Evolutionary conservation across 306 rosid genomes (phyloP).

Genomic region (Oemleria cerasiformis): DNA sequence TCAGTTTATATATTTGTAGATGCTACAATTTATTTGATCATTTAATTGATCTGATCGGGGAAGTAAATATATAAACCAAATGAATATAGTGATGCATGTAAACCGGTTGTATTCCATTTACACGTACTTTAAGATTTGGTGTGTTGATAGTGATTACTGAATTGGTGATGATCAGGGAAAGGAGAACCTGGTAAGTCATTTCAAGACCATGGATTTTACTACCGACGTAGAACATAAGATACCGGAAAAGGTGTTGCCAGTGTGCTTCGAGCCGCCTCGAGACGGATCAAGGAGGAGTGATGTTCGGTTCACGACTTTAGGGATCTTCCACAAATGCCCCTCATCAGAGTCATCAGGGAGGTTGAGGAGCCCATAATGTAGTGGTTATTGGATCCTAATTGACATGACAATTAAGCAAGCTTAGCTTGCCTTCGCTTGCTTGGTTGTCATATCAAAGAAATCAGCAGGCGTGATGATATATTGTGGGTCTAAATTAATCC

Average conservation of each 20-base stretch:
- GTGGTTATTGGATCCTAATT: not conserved
- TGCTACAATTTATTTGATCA: no score
- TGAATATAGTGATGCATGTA: no score
- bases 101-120: no score
- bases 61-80: no score
- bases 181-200: constrained; percentile 33
- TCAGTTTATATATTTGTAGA: no score
- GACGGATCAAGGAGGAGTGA: constrained; percentile 43
- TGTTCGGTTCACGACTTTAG: not conserved
- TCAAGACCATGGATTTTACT: constrained; percentile 38
- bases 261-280: constrained; percentile 48
- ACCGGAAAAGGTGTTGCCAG: constrained; percentile 41
- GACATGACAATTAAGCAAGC: not conserved
- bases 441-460: not conserved
- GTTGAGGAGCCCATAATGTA: no score
- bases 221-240: no score
- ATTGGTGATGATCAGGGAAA: constrained; percentile 47
- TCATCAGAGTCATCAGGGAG: no score
- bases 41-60: no score
- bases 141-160: no score
- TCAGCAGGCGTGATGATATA: not conserved
- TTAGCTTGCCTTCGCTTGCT: not conserved
- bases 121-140: no score
- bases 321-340: no score
- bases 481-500: not conserved